phyloP scores from a whole-genome alignment of 176 grass and related monocot genomes.

The Oryza brachyantha region DNA sequence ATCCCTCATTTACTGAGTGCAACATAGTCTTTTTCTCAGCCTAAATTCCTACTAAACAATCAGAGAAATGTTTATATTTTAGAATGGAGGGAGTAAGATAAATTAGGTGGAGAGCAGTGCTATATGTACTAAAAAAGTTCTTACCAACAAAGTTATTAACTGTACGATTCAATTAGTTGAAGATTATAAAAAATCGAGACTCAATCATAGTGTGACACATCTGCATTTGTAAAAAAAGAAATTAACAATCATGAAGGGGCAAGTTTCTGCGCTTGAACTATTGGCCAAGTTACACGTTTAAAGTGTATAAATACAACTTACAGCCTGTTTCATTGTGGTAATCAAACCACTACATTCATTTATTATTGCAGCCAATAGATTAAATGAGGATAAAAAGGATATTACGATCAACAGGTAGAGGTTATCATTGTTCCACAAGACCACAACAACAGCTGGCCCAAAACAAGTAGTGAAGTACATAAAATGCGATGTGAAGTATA shows the following conservation, averaged over 20 bases:
- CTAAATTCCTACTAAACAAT: no score
- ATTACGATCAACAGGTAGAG: no score
- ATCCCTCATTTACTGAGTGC: no score
- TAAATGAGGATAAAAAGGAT: background rate
- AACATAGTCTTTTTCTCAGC: no score
- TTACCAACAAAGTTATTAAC: background rate
- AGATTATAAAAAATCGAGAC: background rate
- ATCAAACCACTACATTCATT: background rate
- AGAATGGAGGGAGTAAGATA: no score
- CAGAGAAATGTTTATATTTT: no score
- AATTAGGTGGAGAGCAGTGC: background rate
- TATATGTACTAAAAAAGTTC: background rate
- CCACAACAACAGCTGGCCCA: background rate
- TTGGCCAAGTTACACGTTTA: background rate
- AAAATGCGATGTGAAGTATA: background rate
- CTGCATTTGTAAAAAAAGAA: no score
- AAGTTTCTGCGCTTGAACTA: slow-evolving; percentile 18
- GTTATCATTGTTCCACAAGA: slow-evolving; percentile 6
- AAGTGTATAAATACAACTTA: background rate
- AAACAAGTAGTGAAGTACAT: background rate
- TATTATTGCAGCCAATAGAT: background rate
- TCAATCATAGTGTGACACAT: background rate
- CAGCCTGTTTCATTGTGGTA: background rate
- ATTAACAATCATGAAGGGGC: no score
- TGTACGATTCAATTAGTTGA: no score